A percentile compares a stretch with the other conserved stretches of the same genome.
Evolutionary conservation across 306 rosid genomes (phyloP).

Genomic region (Argentina anserina): DNA sequence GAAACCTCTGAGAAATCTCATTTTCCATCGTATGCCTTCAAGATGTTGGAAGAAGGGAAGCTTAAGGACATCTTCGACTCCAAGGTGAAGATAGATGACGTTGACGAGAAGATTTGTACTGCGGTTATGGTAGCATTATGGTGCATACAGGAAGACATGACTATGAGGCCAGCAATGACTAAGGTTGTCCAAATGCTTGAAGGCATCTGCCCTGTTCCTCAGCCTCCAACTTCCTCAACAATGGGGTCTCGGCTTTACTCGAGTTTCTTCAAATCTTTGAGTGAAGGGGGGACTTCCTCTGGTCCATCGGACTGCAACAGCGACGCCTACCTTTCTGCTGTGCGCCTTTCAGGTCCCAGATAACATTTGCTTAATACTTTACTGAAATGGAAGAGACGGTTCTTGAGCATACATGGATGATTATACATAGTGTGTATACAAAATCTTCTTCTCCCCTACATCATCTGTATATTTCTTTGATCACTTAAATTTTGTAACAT

Average conservation of each 20-base stretch:
- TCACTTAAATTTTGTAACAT: conserved; percentile 30
- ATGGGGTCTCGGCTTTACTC: conserved; percentile 54
- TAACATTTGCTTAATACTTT: conserved; percentile 30
- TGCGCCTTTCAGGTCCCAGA: conserved; percentile 86
- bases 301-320: conserved; percentile 74
- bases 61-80: conserved; percentile 49
- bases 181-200: conserved; percentile 92
- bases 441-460: background rate
- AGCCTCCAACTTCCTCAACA: conserved; percentile 52
- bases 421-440: conserved; percentile 11
- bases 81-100: conserved; percentile 27
- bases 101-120: conserved; percentile 41
- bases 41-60: conserved; percentile 86
- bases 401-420: conserved; percentile 5
- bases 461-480: conserved; percentile 29
- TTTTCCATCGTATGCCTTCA: conserved; percentile 72
- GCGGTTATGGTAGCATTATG: conserved; percentile 75
- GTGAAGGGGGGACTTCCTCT: conserved; percentile 66
- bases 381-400: background rate
- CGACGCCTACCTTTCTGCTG: conserved; percentile 61
- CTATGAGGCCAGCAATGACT: conserved; percentile 74
- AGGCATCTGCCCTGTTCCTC: conserved; percentile 61
- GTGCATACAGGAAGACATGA: conserved; percentile 93
- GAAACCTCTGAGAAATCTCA: conserved; percentile 67
- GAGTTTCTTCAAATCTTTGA: conserved; percentile 40